Conservation (phyloP, 2,329 filamentous ascomycete genomes). For the Aspergillus proliferans region DNA sequence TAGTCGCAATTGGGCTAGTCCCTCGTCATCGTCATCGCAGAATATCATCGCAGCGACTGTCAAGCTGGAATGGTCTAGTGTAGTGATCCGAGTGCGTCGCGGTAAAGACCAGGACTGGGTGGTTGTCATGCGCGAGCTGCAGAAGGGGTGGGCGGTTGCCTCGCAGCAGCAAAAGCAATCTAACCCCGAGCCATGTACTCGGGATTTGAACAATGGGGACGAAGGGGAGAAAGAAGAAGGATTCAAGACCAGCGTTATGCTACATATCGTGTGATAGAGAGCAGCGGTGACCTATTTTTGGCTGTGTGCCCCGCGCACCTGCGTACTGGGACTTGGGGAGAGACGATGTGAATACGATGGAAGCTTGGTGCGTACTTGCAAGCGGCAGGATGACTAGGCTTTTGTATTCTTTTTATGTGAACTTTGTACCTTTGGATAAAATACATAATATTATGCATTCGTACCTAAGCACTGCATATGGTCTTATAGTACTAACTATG, state of each 20-base stretch:
- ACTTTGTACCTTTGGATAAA: not conserved
- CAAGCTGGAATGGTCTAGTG: constrained; percentile 14
- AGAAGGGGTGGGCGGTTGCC: constrained; percentile 10
- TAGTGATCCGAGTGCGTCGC: constrained; percentile 14
- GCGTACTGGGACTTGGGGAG: too few species aligned
- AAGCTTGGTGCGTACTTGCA: not conserved
- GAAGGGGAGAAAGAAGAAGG: not conserved
- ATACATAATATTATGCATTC: not conserved
- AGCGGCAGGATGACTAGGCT: not conserved
- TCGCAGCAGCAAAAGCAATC: not conserved
- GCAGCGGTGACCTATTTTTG: not conserved
- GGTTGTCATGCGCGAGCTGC: constrained; percentile 7
- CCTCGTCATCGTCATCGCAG: not conserved
- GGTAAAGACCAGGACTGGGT: constrained; percentile 12
- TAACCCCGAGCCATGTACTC: not conserved
- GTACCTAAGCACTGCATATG: not conserved
- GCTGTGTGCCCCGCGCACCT: too few species aligned
- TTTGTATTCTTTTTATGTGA: not conserved
- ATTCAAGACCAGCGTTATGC: constrained; percentile 12
- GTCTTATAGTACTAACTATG: not conserved
- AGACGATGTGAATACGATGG: not conserved
- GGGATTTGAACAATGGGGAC: not conserved
- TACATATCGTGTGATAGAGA: constrained; percentile 7
- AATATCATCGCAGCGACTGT: constrained; percentile 13
- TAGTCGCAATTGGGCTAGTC: not conserved